Conservation (phyloP, 2,329 filamentous ascomycete species). For the Cladosporium sp. region DNA sequence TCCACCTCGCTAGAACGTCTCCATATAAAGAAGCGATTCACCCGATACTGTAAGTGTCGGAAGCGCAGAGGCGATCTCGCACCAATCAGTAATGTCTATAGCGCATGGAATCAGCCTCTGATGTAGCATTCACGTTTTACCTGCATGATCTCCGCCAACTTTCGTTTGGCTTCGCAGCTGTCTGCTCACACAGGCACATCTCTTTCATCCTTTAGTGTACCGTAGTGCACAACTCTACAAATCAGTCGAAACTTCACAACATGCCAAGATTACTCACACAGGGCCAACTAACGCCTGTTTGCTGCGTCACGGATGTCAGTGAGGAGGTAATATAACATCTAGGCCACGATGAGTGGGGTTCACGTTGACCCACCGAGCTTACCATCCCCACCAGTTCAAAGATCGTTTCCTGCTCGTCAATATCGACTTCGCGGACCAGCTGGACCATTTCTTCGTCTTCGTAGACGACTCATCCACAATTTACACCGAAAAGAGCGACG, state of each 20-base stretch:
- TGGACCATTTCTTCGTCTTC: neutral
- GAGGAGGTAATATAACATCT: neutral
- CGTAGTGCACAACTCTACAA: neutral
- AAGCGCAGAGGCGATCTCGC: neutral
- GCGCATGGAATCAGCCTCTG: neutral
- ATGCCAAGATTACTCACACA: neutral
- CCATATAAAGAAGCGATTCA: neutral
- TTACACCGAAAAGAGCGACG: neutral
- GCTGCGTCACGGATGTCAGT: conserved; percentile 6
- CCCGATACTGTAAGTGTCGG: neutral
- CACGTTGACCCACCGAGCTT: neutral
- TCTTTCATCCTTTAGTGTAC: neutral
- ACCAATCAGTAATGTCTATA: neutral
- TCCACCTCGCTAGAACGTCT: neutral
- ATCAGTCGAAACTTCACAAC: neutral
- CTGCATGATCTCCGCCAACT: neutral
- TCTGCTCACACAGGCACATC: neutral
- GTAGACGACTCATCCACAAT: neutral
- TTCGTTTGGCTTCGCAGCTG: neutral
- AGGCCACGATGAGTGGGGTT: neutral
- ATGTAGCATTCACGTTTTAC: neutral
- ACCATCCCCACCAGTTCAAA: neutral
- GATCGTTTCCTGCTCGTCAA: neutral
- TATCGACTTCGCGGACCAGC: neutral
- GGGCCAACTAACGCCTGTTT: neutral